Percentiles rank a stretch among this genome's conserved stretches.
phyloP scores from a whole-genome alignment of 2,329 filamentous ascomycete species.

The Colletotrichum navitas region DNA sequence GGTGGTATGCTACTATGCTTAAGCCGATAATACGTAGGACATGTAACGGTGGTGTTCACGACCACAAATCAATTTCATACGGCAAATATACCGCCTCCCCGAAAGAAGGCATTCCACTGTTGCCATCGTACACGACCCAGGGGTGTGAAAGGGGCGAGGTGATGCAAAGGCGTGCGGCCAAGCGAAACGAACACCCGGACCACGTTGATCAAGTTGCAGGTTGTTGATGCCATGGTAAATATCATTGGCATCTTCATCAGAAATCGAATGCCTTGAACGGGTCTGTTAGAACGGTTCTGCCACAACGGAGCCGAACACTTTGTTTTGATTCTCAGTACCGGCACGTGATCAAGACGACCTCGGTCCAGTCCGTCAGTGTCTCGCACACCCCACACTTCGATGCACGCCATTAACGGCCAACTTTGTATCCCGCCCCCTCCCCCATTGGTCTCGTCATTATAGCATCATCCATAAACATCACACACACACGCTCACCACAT shows the following conservation, averaged over 20 bases:
- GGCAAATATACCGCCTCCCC: too few species aligned
- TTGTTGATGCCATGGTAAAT: not conserved
- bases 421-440: slow-evolving; percentile 24
- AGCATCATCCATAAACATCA: not conserved
- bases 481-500: not conserved
- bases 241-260: not conserved
- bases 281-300: not conserved
- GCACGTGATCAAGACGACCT: not conserved
- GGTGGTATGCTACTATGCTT: fast-evolving
- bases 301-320: not conserved
- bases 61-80: not conserved
- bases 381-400: slow-evolving; percentile 7
- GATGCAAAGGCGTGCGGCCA: too few species aligned
- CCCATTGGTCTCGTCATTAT: not conserved
- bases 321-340: not conserved
- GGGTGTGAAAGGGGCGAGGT: not conserved
- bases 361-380: not conserved
- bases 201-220: too few species aligned
- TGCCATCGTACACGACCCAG: not conserved
- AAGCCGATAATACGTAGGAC: not conserved
- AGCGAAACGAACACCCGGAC: not conserved
- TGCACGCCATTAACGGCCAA: slow-evolving; percentile 1
- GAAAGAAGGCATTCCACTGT: not conserved
- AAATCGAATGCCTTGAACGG: not conserved
- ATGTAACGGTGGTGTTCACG: too few species aligned